Conservation (phyloP, 1,284 basidiomycete species). For the Testicularia cyperi region DNA sequence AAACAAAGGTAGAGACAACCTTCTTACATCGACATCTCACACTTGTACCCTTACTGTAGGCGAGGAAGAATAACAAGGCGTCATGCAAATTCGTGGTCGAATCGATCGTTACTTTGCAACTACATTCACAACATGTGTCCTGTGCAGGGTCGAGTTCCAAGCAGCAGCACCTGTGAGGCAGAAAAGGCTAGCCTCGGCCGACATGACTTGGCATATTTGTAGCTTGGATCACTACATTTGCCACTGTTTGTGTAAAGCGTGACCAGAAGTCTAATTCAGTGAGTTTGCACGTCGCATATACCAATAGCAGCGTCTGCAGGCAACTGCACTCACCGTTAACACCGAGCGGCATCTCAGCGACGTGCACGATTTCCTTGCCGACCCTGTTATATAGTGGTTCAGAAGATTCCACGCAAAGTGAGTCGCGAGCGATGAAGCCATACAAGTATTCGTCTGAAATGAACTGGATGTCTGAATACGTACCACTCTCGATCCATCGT, state of each 20-base stretch:
- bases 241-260: conserved; percentile 24
- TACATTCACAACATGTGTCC: conserved; percentile 1
- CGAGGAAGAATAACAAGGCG: conserved; percentile 12
- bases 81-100: neutral
- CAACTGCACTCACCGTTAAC: conserved; percentile 39
- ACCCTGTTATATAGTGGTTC: conserved; percentile 8
- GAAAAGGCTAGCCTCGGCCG: conserved; percentile 34
- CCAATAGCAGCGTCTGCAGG: too few relatives aligned
- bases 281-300: neutral
- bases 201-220: conserved; percentile 47
- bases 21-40: too few relatives aligned
- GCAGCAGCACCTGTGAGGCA: too few relatives aligned
- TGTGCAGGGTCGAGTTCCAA: too few relatives aligned
- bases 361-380: conserved; percentile 38
- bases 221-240: conserved; percentile 36
- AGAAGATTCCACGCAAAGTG: neutral
- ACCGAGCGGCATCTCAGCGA: conserved; percentile 43
- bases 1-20: too few relatives aligned
- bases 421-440: too few relatives aligned
- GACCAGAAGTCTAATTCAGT: conserved; percentile 2
- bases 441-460: too few relatives aligned
- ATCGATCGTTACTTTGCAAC: neutral
- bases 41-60: conserved; percentile 2
- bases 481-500: conserved; percentile 39
- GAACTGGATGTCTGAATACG: neutral